A percentile compares a stretch with the other conserved stretches of the same genome.
phyloP scores from a whole-genome alignment of 192 early-diverging fungal species.

The Spizellomyces punctatus region DNA sequence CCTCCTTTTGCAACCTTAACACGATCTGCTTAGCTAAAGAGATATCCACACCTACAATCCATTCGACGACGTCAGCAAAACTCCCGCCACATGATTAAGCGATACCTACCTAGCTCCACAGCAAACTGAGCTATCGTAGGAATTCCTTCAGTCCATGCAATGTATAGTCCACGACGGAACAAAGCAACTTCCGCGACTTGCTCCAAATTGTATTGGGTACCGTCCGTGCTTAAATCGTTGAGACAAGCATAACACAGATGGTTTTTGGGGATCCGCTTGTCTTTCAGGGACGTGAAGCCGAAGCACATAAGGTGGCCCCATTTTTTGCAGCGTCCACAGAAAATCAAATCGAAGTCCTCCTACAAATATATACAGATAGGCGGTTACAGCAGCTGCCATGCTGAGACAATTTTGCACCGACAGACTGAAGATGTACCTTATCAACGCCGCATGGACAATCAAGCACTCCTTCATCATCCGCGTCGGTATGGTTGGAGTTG shows the following conservation, averaged over 20 bases:
- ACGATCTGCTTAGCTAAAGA: slow-evolving; percentile 19
- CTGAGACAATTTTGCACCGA: neutral
- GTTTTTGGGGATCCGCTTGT: slow-evolving; percentile 26
- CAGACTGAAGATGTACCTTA: slow-evolving; percentile 27
- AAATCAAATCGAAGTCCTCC: slow-evolving; percentile 35
- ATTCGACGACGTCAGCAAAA: neutral
- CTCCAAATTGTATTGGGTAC: slow-evolving; percentile 25
- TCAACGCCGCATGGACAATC: slow-evolving; percentile 44
- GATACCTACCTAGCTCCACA: slow-evolving; percentile 15
- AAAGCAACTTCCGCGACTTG: slow-evolving; percentile 25
- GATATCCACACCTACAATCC: slow-evolving; percentile 7
- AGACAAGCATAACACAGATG: slow-evolving; percentile 44
- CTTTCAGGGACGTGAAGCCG: slow-evolving; percentile 34
- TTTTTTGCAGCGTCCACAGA: slow-evolving; percentile 35
- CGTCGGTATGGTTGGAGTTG: neutral
- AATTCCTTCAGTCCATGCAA: slow-evolving; percentile 28
- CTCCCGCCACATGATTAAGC: neutral
- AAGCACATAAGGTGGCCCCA: slow-evolving; percentile 49
- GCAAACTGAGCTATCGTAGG: slow-evolving; percentile 14
- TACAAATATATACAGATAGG: slow-evolving; percentile 6
- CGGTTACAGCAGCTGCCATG: neutral
- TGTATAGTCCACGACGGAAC: slow-evolving; percentile 27
- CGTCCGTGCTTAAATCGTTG: slow-evolving; percentile 19
- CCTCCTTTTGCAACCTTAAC: slow-evolving; percentile 24
- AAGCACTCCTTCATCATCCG: slow-evolving; percentile 6